Conservation (phyloP, 352 stramenopile species). For the Halophytophthora batemanensis region DNA sequence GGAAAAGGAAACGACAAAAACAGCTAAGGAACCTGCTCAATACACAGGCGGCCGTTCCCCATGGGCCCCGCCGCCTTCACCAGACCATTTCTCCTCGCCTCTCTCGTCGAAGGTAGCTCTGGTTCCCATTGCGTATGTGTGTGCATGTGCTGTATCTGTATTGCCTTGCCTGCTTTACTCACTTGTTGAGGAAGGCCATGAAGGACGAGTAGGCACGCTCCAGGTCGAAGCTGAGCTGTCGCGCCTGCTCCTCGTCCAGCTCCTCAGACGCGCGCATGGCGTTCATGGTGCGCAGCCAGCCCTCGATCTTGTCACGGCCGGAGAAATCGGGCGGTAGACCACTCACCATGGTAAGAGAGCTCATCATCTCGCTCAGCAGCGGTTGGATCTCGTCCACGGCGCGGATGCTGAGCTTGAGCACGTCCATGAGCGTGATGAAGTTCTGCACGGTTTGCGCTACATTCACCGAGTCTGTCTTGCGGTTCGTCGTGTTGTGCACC, state of each 20-base stretch:
- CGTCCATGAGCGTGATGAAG: slow-evolving; percentile 99
- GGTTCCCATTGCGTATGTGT: background rate
- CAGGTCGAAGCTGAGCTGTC: slow-evolving; percentile 96
- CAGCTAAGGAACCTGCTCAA: slow-evolving; percentile 23
- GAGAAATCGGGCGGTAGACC: slow-evolving; percentile 94
- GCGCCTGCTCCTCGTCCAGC: slow-evolving; percentile 93
- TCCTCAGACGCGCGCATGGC: slow-evolving; percentile 94
- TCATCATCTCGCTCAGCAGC: slow-evolving; percentile 95
- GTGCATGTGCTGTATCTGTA: background rate
- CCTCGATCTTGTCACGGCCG: slow-evolving; percentile 90
- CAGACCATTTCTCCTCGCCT: background rate
- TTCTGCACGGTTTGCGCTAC: slow-evolving; percentile 95
- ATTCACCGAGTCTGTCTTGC: slow-evolving; percentile 86
- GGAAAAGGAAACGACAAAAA: slow-evolving; percentile 18
- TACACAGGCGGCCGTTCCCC: slow-evolving; percentile 24
- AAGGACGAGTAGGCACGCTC: slow-evolving; percentile 96
- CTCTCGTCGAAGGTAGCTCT: background rate
- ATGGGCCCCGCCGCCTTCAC: slow-evolving; percentile 12
- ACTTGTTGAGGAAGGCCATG: slow-evolving; percentile 86
- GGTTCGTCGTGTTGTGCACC: slow-evolving; percentile 80
- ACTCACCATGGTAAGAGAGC: slow-evolving; percentile 92
- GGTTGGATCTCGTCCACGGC: slow-evolving; percentile 98
- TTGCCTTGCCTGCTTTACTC: slow-evolving; percentile 1
- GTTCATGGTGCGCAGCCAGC: slow-evolving; percentile 96
- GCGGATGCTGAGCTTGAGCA: slow-evolving; percentile 96